A percentile compares a stretch with the other conserved stretches of the same genome.
Conservation (phyloP, 2,329 filamentous ascomycete species). For the Lecanosticta acicola region DNA sequence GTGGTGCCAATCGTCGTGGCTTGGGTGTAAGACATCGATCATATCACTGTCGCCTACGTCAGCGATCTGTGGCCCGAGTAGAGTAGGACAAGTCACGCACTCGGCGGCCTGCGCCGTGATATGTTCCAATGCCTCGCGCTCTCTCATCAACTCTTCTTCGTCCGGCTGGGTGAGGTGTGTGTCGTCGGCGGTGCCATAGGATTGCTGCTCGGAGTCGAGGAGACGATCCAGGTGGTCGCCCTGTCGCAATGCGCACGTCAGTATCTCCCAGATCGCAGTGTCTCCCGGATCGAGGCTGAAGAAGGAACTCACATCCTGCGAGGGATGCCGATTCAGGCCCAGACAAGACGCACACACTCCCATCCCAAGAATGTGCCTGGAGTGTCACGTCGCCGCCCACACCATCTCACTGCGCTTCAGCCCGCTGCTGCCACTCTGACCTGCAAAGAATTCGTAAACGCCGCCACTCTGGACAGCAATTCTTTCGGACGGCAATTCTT, state of each 20-base stretch:
- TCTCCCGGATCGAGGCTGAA: conserved; percentile 8
- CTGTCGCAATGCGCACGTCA: conserved; percentile 34
- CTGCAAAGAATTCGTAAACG: background rate
- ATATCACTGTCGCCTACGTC: conserved; percentile 42
- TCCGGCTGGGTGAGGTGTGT: conserved; percentile 38
- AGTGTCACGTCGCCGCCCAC: conserved; percentile 1
- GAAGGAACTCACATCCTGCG: conserved; percentile 38
- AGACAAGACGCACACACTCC: conserved; percentile 47
- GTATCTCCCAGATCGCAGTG: conserved; percentile 10
- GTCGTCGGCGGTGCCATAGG: conserved; percentile 41
- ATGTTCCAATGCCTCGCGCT: conserved; percentile 44
- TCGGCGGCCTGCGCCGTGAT: conserved; percentile 47
- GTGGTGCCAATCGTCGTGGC: conserved; percentile 32
- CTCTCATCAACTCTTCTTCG: conserved; percentile 45
- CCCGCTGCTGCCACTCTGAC: background rate
- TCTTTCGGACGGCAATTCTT: background rate
- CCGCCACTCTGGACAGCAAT: background rate
- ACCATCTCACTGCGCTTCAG: background rate
- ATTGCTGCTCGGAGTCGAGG: conserved; percentile 39
- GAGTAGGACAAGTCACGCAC: too few relatives aligned
- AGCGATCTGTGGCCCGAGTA: too few relatives aligned
- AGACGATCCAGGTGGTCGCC: conserved; percentile 41
- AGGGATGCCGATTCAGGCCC: conserved; percentile 39
- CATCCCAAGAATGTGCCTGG: conserved; percentile 33
- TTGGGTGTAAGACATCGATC: conserved; percentile 45